Evolutionary conservation across 768 basidiomycete species (phyloP).

Genomic region (Albatrellus ellisii): DNA sequence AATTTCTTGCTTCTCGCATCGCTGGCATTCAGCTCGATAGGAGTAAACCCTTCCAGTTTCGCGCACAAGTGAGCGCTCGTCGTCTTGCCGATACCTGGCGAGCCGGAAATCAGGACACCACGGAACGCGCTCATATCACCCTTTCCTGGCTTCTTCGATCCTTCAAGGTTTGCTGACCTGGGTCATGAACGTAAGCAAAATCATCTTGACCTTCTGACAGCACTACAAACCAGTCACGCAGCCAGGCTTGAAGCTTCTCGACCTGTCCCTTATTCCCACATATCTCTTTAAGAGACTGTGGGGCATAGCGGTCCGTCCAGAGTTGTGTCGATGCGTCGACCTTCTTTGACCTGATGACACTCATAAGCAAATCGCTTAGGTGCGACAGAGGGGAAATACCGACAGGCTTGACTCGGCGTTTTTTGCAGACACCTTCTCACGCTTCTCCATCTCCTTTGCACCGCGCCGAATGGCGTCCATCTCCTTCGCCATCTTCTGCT

Average conservation of each 20-base stretch:
- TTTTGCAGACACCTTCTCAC: constrained; percentile 35
- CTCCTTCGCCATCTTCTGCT: constrained; percentile 74
- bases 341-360: constrained; percentile 18
- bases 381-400: constrained; percentile 13
- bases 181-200: not conserved
- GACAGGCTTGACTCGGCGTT: constrained; percentile 10
- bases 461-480: constrained; percentile 56
- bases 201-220: not conserved
- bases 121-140: constrained; percentile 76
- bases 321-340: constrained; percentile 49
- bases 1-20: constrained; percentile 94
- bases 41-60: constrained; percentile 78
- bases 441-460: constrained; percentile 68
- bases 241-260: constrained; percentile 81
- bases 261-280: constrained; percentile 92
- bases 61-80: constrained; percentile 91
- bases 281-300: constrained; percentile 74
- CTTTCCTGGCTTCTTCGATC: constrained; percentile 93
- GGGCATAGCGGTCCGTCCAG: constrained; percentile 95
- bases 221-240: constrained; percentile 64
- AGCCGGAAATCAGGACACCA: constrained; percentile 80
- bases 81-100: constrained; percentile 97
- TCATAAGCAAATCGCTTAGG: not conserved
- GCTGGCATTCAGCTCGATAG: constrained; percentile 94
- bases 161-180: constrained; percentile 67